phyloP scores from a whole-genome alignment of 2,329 filamentous ascomycete species.

The Bipolaris victoriae region DNA sequence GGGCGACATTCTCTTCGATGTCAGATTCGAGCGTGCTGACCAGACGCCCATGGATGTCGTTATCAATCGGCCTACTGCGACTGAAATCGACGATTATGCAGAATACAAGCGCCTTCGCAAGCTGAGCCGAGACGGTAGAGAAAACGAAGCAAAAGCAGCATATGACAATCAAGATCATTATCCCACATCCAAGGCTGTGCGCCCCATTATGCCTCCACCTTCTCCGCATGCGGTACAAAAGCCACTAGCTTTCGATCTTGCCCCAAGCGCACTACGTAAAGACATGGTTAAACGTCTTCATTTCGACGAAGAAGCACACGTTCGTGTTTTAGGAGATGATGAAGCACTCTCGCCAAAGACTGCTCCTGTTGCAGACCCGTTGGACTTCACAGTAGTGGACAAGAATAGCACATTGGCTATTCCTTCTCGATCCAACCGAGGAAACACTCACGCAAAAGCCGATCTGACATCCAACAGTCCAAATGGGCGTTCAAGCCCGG shows the following conservation, averaged over 20 bases:
- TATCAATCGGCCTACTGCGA: conserved; percentile 48
- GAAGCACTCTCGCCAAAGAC: conserved; percentile 20
- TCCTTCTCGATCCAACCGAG: background rate
- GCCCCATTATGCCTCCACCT: conserved; percentile 15
- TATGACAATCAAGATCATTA: background rate
- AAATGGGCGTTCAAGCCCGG: background rate
- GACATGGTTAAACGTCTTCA: conserved; percentile 16
- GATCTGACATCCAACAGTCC: background rate
- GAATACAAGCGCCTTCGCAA: conserved; percentile 55
- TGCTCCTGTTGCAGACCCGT: conserved; percentile 7
- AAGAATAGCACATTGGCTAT: conserved; percentile 4
- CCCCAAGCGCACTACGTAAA: conserved; percentile 6
- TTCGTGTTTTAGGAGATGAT: background rate
- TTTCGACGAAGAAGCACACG: conserved; percentile 15
- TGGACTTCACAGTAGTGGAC: background rate
- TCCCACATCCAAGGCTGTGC: conserved; percentile 18
- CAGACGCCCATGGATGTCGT: conserved; percentile 46
- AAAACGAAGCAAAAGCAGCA: conserved; percentile 1
- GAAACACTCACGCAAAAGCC: background rate
- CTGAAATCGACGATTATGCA: conserved; percentile 56
- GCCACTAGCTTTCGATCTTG: background rate
- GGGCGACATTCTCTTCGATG: conserved; percentile 46
- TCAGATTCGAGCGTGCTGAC: conserved; percentile 49
- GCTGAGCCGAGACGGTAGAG: conserved; percentile 24
- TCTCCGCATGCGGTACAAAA: background rate